phyloP scores from a whole-genome alignment of 345 rosid species.

The Lumnitzera racemosa region DNA sequence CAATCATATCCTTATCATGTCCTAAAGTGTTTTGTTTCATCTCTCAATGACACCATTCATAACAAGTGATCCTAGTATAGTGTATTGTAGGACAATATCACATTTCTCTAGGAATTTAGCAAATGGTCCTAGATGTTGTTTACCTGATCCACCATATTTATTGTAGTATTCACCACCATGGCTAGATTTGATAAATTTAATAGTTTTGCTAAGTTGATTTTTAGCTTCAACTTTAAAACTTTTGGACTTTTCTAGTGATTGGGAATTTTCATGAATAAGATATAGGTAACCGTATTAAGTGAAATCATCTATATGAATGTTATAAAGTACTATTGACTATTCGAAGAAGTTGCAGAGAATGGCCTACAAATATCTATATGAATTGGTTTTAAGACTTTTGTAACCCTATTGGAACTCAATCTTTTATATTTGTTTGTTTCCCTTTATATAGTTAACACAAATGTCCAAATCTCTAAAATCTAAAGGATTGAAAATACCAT shows the following conservation, averaged over 20 bases:
- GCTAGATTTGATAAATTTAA: neutral
- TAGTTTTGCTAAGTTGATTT: no score
- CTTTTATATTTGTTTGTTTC: conserved; percentile 2
- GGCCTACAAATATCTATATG: conserved; percentile 3
- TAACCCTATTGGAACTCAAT: conserved; percentile 4
- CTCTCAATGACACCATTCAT: conserved; percentile 5
- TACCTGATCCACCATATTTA: neutral
- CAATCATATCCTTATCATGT: no score
- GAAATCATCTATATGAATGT: neutral
- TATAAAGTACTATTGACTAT: neutral
- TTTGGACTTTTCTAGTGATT: no score
- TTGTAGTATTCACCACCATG: neutral
- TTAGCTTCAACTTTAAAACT: no score
- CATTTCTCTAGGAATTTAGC: conserved; percentile 7
- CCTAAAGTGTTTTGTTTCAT: no score
- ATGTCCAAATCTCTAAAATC: no score
- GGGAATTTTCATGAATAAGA: no score
- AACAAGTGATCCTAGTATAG: neutral
- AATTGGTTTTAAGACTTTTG: conserved; percentile 6
- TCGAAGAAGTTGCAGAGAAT: conserved; percentile 1
- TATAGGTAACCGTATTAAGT: neutral
- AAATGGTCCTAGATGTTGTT: conserved; percentile 4
- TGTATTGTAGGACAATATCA: neutral
- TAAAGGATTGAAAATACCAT: no score
- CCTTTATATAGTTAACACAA: conserved; percentile 2